Evolutionary conservation across 2,329 filamentous ascomycete genomes (phyloP), one percentile per base, ranked within the genome.

Genomic region (Penicillium sp.): DNA sequence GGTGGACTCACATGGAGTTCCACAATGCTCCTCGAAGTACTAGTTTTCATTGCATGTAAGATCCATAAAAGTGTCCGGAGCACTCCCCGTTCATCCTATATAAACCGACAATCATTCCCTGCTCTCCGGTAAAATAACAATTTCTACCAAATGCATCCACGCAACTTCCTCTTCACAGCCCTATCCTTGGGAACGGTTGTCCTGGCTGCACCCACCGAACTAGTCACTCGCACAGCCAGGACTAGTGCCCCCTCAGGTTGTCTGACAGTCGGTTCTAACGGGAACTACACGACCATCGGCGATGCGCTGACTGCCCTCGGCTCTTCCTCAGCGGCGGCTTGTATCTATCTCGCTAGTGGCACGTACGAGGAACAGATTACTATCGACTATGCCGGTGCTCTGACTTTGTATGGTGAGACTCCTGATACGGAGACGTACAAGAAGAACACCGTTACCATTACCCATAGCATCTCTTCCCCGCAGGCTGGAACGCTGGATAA

Each of bases 361-460:
- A 72, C 69, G 0, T 74, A 74, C 43, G 48, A 60, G 2, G 71
- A 73, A 45, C 68, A 72, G 52, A 53, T 73, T 5, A 66, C 59
- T 16, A 66, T 73, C 50, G 50, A 61, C 26, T 72, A 71, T 50
- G 50, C 46, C 0, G 71, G 71, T 1, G 46, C 53, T 1, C 54
- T 74, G 22, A 72, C 69, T 0, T 26, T 73, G 2, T 73, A 74
- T 29, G 72, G 71, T 1, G 62, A 70, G 48, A 74, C 71, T 0
- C 60, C 59, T 1, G 56, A 74, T 51, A 69, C 64, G 0, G 55
- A 55, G 2, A 58, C 58, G 1, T 74, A 73, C 51, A 66, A 69
- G 50, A 20, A 65, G 2, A 74, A 74, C 20, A 66, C 61, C 0
- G 72, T 72, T 1, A 70, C 64, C 0, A 69, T 74, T 46, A 72